Evolutionary conservation across 768 basidiomycete species (phyloP), one percentile per base, ranked within the genome.

Genomic region (Cubamyces sp.): DNA sequence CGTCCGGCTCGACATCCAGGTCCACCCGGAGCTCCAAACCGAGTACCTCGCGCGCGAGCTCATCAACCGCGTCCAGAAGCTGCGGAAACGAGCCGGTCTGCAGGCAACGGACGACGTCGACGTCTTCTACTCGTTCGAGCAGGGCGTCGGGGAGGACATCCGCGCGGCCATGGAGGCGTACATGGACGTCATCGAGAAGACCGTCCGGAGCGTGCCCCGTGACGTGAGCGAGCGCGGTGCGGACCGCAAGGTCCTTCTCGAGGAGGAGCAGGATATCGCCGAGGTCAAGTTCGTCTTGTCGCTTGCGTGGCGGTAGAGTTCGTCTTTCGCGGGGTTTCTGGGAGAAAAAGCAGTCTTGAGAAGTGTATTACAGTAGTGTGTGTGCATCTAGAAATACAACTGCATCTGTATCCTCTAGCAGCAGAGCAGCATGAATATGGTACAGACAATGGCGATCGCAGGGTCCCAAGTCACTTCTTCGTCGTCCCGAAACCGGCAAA

Each of bases 101-200:
- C 94, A 95, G 75, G 90, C 96, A 19, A 95, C 94, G 7, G 97
- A 99, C 72, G 93, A 97, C 71, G 87, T 98, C 28, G 83, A 92
- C 55, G 84, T 97, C 42, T 96, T 88, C 76, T 95, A 95, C 77
- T 76, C 76, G 60, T 91, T 96, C 73, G 87, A 89, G 69, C 83
- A 84, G 15, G 91, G 86, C 25, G 68, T 79, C 9, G 88, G 90
- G 12, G 77, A 77, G 21, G 90, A 91, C 46, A 71, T 95, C 57
- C 74, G 84, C 40, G 77, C 77, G 26, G 91, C 91, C 25, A 84
- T 94, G 66, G 70, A 72, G 55, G 83, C 84, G 60, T 85, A 95
- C 67, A 79, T 79, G 14, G 91, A 88, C 50, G 75, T 87, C 65
- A 87, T 98, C 68, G 75, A 78, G 65, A 88, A 84, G 76, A 90